These are phyloP conservation scores for Grosmannia serpens DNA, from an alignment of 2,329 filamentous ascomycete genomes.

Conservation along the genomic window DNA sequence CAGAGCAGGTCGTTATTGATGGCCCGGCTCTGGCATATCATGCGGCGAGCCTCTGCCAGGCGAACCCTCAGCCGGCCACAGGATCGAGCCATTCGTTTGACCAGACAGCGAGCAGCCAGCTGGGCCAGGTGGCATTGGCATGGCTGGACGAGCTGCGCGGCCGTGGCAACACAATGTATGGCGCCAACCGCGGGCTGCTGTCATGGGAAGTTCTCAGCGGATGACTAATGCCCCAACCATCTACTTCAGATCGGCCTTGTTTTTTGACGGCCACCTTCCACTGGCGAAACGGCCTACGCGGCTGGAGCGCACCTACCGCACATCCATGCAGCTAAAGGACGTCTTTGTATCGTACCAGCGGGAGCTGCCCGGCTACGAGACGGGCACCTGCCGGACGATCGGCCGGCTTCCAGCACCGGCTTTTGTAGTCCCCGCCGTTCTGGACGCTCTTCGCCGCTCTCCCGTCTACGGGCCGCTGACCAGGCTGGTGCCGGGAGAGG, in stretches of 20 bases:
- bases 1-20: conserved; percentile 14
- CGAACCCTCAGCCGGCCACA: neutral
- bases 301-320: conserved; percentile 45
- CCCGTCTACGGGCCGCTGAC: conserved; percentile 29
- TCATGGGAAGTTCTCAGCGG: neutral
- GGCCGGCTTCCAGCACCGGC: conserved; percentile 32
- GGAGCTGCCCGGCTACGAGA: conserved; percentile 6
- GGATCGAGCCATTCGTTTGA: conserved; percentile 11
- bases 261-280: conserved; percentile 79
- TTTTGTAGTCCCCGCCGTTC: conserved; percentile 67
- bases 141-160: conserved; percentile 14
- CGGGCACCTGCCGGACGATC: conserved; percentile 7
- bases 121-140: conserved; percentile 11
- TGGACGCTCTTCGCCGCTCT: conserved; percentile 52
- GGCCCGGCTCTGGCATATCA: conserved; percentile 18
- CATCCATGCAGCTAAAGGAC: conserved; percentile 42
- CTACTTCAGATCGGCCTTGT: conserved; percentile 50
- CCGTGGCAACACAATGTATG: conserved; percentile 9
- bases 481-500: conserved; percentile 67
- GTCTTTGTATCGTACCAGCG: conserved; percentile 26
- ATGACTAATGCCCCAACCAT: neutral
- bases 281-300: conserved; percentile 50
- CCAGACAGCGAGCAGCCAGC: conserved; percentile 11
- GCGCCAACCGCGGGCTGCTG: neutral
- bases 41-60: conserved; percentile 11